Evolutionary conservation across 2,329 filamentous ascomycete species (phyloP).

Genomic region (Aspergillus vadensis): DNA sequence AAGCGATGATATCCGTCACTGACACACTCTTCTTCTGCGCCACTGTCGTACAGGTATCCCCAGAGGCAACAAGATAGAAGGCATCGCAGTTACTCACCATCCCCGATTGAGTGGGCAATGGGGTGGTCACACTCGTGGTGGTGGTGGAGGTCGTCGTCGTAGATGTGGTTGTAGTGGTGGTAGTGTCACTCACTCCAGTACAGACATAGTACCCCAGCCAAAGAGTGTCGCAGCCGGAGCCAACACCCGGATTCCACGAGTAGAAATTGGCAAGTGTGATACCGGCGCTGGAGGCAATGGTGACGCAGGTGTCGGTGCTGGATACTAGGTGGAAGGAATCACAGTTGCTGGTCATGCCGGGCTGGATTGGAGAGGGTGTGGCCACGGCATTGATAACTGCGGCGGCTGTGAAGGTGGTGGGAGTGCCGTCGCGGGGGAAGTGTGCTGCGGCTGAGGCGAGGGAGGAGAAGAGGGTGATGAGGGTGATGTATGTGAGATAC

Average conservation of each 20-base stretch:
- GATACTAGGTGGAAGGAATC: background rate
- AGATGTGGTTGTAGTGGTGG: background rate
- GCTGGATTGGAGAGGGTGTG: constrained; percentile 1
- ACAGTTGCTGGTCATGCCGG: constrained; percentile 7
- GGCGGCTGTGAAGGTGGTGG: background rate
- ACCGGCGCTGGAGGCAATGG: constrained; percentile 7
- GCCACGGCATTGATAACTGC: background rate
- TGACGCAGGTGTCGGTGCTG: constrained; percentile 1
- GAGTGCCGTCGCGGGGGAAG: background rate
- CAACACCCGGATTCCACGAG: constrained; percentile 11
- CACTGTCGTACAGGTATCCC: constrained; percentile 8
- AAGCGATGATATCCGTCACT: background rate
- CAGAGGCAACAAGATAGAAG: background rate
- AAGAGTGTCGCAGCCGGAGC: constrained; percentile 7
- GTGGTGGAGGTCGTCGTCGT: background rate
- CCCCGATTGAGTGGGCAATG: background rate
- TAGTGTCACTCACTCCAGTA: constrained; percentile 6
- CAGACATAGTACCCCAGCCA: constrained; percentile 20
- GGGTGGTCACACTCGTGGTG: background rate
- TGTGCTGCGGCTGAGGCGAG: background rate
- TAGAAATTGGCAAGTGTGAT: constrained; percentile 16
- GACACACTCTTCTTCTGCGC: constrained; percentile 3
- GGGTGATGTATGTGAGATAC: background rate
- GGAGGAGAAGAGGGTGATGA: background rate
- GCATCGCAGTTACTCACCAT: constrained; percentile 6